These are phyloP conservation scores for Spencermartinsiella europaea DNA, from an alignment of 805 yeast species.

Conservation along the genomic window DNA sequence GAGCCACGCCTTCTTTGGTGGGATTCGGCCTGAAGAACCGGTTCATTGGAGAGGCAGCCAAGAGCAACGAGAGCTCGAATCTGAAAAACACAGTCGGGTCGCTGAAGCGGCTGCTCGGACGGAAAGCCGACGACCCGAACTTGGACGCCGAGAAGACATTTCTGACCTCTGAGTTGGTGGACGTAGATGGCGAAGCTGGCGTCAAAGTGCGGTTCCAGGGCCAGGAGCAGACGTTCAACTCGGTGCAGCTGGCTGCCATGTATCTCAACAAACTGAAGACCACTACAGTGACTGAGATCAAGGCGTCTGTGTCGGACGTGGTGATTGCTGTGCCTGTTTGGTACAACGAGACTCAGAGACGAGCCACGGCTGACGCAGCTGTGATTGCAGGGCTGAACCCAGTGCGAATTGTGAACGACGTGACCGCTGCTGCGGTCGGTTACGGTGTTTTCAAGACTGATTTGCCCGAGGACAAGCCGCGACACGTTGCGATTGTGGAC, in stretches of 20 bases:
- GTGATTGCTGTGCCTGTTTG: conserved; percentile 94
- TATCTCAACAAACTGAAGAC: conserved; percentile 85
- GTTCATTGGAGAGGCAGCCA: conserved; percentile 91
- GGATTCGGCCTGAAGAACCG: conserved; percentile 90
- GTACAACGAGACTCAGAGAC: conserved; percentile 96
- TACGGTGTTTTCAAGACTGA: conserved; percentile 98
- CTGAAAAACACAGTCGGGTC: conserved; percentile 94
- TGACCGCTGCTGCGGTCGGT: conserved; percentile 98
- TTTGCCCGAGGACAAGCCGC: conserved; percentile 89
- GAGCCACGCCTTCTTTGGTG: conserved; percentile 87
- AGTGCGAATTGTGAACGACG: conserved; percentile 94
- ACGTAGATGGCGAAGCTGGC: conserved; percentile 68
- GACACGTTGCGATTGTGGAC: conserved; percentile 88
- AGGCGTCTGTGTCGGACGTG: conserved; percentile 76
- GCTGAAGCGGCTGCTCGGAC: conserved; percentile 87
- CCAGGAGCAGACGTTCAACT: conserved; percentile 69
- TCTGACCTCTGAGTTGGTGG: conserved; percentile 66
- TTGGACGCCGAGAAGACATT: conserved; percentile 67
- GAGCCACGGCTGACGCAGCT: conserved; percentile 93
- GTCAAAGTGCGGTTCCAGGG: conserved; percentile 83
- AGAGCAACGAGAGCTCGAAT: conserved; percentile 94
- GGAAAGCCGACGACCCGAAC: conserved; percentile 69
- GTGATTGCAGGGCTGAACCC: conserved; percentile 96
- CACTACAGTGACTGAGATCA: conserved; percentile 75
- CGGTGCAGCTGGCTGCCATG: conserved; percentile 93